phyloP scores from a whole-genome alignment of 768 basidiomycete genomes.

The Tulasnella sp. region DNA sequence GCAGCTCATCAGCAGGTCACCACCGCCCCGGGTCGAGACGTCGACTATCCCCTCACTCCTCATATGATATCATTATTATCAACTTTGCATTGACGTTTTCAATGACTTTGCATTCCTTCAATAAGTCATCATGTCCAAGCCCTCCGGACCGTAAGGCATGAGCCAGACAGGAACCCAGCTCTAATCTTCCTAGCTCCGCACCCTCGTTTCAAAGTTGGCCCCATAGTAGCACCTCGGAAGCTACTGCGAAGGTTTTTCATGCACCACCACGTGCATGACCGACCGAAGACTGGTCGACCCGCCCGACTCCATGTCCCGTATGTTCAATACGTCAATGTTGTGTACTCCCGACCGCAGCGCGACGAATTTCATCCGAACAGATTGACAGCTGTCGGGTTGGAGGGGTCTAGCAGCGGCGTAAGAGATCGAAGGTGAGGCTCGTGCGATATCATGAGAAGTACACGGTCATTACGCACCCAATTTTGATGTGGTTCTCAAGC shows the following conservation, averaged over 20 bases:
- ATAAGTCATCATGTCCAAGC: neutral
- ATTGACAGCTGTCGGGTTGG: constrained; percentile 76
- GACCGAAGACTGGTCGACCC: constrained; percentile 74
- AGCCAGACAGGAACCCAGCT: neutral
- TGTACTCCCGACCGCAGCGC: constrained; percentile 79
- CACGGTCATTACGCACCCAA: constrained; percentile 54
- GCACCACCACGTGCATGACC: constrained; percentile 71
- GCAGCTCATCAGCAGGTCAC: neutral
- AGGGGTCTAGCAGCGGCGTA: constrained; percentile 53
- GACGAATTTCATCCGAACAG: constrained; percentile 80
- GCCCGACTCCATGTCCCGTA: constrained; percentile 72
- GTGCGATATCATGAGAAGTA: no score
- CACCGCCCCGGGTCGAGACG: neutral
- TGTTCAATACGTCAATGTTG: constrained; percentile 62
- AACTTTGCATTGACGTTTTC: neutral
- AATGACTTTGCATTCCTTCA: neutral
- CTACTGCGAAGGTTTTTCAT: constrained; percentile 42
- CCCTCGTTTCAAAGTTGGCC: neutral
- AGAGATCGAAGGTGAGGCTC: no score
- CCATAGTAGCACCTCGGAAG: neutral
- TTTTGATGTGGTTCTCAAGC: constrained; percentile 69
- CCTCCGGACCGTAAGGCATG: neutral
- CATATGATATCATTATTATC: neutral
- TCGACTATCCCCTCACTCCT: neutral
- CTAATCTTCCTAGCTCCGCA: neutral